Evolutionary conservation across 1,284 basidiomycete species (phyloP), one percentile per base, ranked within the genome.

Genomic region (Papiliotrema flavescens): DNA sequence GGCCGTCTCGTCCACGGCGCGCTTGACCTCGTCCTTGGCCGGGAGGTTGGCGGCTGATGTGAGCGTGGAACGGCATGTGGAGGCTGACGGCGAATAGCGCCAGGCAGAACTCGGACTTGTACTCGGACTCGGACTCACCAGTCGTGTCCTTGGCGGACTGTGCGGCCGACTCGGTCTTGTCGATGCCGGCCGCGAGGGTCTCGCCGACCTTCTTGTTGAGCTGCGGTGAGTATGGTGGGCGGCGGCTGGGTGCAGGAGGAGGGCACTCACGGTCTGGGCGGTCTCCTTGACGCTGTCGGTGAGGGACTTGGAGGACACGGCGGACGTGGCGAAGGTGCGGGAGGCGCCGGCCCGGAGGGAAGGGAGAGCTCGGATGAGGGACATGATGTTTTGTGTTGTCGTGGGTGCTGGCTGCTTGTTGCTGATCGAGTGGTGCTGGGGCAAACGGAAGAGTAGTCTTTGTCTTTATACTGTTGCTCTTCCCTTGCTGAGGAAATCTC

Each of bases 181-280:
- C 67, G 13, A 69, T 22, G 22, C 66, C 67, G 17, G 55, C 39
- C 23, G 68, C 68, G 14, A 69, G 56, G 2, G 60, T 67, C 54
- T 69, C 45, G 17, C 68, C 68, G 36, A 70, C 64, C 52, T 67
- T 70, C 50, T 70, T 69, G 62, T 69, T 69, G 40, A 69, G 52
- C 68, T 70, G 46, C 17, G 11, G 42, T 20, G 17, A 47, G 49
- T 8, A 20, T 32, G 20, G 49, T n/a, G 20, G 17, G 14, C 36
- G 19, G 34, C 47, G 17, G 11, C 32, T 36, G 32, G 9, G 24
- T 26, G 34, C 24, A 6, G 15, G 14, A n/a, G 19, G n/a, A 13
- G 24, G 20, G 22, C 9, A 47, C 48, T 41, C 32, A 70, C 67
- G 47, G 62, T 52, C 34, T 68, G 63, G 17, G 68, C 68, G 43